These are phyloP conservation scores for Raffaelea ambrosiae DNA, from an alignment of 2,329 filamentous ascomycete genomes.

Conservation along the genomic window DNA sequence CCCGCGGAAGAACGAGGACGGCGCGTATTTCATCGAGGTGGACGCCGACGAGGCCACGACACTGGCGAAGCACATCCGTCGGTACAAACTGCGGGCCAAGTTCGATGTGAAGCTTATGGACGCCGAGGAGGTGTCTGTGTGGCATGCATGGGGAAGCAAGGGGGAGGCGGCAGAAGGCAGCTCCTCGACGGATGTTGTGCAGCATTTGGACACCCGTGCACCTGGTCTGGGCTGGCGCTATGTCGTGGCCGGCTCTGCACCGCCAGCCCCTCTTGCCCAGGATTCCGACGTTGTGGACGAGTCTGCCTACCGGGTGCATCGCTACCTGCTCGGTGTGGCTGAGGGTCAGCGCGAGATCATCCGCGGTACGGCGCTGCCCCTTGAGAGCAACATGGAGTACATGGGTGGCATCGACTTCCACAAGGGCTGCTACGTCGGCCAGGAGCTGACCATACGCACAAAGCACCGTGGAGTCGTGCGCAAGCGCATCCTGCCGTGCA, in stretches of 20 bases:
- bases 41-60: constrained; percentile 57
- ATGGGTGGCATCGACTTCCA: constrained; percentile 82
- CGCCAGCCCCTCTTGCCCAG: constrained; percentile 9
- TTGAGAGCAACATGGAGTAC: constrained; percentile 83
- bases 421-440: constrained; percentile 95
- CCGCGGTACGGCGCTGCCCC: constrained; percentile 63
- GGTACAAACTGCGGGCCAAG: constrained; percentile 80
- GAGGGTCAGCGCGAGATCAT: constrained; percentile 79
- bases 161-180: constrained; percentile 28
- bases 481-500: constrained; percentile 77
- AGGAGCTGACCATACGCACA: constrained; percentile 93
- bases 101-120: constrained; percentile 60
- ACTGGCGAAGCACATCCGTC: constrained; percentile 65
- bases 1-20: constrained; percentile 15
- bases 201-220: constrained; percentile 43
- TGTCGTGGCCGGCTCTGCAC: constrained; percentile 16
- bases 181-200: constrained; percentile 17
- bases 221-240: constrained; percentile 48
- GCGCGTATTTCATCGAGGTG: constrained; percentile 71
- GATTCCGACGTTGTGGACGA: constrained; percentile 28
- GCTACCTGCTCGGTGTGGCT: constrained; percentile 72
- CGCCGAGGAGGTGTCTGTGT: constrained; percentile 57
- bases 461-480: constrained; percentile 89
- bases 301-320: constrained; percentile 61
- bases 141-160: constrained; percentile 55